Conservation (phyloP, 176 grass and related monocot genomes). For the Thinopyrum elongatum region DNA sequence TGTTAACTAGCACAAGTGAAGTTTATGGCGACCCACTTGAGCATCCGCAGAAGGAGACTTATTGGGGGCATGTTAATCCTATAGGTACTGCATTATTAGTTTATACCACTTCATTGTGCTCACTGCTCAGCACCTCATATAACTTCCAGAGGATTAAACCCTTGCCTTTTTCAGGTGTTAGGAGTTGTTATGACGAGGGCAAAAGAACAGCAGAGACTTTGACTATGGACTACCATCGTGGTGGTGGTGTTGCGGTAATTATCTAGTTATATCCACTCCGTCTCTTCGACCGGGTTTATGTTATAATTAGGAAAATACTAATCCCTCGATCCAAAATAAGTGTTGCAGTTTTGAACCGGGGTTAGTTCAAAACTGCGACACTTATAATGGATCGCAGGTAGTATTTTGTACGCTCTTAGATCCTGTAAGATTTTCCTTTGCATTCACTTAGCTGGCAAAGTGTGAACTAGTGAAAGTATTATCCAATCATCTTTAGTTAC, state of each 20-base stretch:
- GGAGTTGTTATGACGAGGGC: constrained; percentile 87
- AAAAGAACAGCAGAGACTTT: constrained; percentile 87
- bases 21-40: constrained; percentile 97
- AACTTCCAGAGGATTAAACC: constrained; percentile 3
- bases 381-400: no score
- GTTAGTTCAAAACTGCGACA: no score
- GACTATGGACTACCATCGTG: constrained; percentile 81
- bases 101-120: constrained; percentile 14
- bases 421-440: not conserved
- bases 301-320: not conserved
- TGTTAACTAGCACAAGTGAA: constrained; percentile 86
- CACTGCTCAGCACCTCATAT: not conserved
- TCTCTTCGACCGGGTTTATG: not conserved
- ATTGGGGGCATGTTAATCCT: constrained; percentile 97
- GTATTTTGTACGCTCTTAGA: not conserved
- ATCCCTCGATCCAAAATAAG: no score
- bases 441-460: not conserved
- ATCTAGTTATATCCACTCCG: not conserved
- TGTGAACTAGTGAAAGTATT: not conserved
- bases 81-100: constrained; percentile 51
- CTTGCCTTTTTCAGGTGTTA: constrained; percentile 50
- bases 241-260: constrained; percentile 68
- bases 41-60: constrained; percentile 90
- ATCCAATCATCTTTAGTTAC: not conserved
- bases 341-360: no score